phyloP scores from a whole-genome alignment of 129 eudicot species.

The Flaveria linearis region DNA sequence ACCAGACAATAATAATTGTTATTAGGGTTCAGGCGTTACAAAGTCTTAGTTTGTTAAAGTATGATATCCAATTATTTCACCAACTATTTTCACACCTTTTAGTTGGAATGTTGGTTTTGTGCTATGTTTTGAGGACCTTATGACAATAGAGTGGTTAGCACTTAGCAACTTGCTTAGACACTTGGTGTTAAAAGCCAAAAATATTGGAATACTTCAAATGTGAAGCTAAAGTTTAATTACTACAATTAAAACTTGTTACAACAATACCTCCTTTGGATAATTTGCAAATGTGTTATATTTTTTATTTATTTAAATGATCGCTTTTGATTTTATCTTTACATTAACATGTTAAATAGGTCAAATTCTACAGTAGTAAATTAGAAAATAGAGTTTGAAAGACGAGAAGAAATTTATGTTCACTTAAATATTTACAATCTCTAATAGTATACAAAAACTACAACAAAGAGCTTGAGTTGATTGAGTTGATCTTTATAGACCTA shows the following conservation, averaged over 20 bases:
- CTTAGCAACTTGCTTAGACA: slow-evolving; percentile 22
- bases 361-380: too few relatives aligned
- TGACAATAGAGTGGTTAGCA: slow-evolving; percentile 28
- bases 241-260: neutral
- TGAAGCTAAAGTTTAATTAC: neutral
- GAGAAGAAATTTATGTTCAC: too few relatives aligned
- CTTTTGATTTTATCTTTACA: too few relatives aligned
- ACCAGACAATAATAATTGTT: neutral
- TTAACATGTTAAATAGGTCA: too few relatives aligned
- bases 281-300: neutral
- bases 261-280: neutral
- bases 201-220: neutral
- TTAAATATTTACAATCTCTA: too few relatives aligned
- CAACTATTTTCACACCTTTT: slow-evolving; percentile 19
- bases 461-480: too few relatives aligned
- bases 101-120: slow-evolving; percentile 21
- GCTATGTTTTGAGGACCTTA: slow-evolving; percentile 11
- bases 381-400: too few relatives aligned
- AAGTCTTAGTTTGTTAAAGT: neutral
- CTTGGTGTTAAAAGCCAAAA: neutral
- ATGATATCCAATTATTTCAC: neutral
- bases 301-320: neutral
- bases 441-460: too few relatives aligned
- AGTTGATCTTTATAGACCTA: too few relatives aligned
- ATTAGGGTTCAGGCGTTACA: neutral